These are phyloP conservation scores for Dactylonectria estremocensis DNA, from an alignment of 2,329 filamentous ascomycete genomes.

Conservation along the genomic window DNA sequence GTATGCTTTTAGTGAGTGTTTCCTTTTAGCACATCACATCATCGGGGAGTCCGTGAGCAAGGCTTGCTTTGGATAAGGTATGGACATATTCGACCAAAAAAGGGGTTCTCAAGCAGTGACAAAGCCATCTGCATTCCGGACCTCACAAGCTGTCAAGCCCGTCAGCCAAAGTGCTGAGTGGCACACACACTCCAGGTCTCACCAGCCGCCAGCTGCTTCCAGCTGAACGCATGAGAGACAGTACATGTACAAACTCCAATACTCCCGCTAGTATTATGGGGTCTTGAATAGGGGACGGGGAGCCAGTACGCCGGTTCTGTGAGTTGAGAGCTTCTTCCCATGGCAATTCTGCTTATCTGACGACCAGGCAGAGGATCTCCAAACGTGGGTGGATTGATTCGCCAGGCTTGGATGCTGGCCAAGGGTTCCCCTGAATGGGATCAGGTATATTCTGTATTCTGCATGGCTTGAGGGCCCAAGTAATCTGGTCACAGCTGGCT, in stretches of 20 bases:
- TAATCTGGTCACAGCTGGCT: neutral
- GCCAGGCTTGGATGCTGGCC: conserved; percentile 42
- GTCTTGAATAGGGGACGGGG: neutral
- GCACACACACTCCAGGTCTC: conserved; percentile 5
- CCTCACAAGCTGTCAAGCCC: conserved; percentile 11
- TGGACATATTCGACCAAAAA: conserved; percentile 5
- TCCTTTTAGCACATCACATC: conserved; percentile 15
- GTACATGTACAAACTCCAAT: neutral
- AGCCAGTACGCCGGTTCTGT: conserved; percentile 14
- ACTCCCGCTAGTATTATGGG: neutral
- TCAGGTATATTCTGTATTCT: conserved; percentile 24
- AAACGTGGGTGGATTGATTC: conserved; percentile 56
- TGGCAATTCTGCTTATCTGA: conserved; percentile 39
- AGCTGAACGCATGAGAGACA: neutral
- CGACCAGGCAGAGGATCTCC: conserved; percentile 40
- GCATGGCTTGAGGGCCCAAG: neutral
- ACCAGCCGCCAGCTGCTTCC: neutral
- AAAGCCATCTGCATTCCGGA: conserved; percentile 28
- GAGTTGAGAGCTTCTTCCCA: conserved; percentile 11
- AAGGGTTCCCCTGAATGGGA: conserved; percentile 43
- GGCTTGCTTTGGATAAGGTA: conserved; percentile 9
- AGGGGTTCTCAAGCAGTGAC: conserved; percentile 5
- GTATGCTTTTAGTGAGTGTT: neutral
- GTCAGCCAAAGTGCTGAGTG: conserved; percentile 6
- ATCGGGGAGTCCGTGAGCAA: conserved; percentile 21